Evolutionary conservation across 306 rosid species (phyloP), one percentile per base, ranked within the genome.

Genomic region (Begonia loranthoides): DNA sequence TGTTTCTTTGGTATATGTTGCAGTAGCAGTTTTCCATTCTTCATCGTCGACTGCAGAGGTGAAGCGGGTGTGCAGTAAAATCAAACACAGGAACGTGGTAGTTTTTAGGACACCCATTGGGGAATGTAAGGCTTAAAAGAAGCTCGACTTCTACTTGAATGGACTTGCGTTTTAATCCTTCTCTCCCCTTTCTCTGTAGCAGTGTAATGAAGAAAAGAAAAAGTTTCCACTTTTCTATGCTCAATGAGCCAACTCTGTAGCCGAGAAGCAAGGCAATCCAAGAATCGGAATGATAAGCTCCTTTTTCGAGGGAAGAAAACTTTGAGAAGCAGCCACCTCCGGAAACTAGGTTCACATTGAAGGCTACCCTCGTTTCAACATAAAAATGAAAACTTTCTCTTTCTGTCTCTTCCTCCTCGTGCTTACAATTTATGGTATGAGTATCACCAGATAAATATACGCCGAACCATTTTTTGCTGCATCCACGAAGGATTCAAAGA

Each of bases 21-120:
- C 96, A 60, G 96, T 74, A 41, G 84, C 99, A 62, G 82, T 72
- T 76, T 63, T 82, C 99, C 99, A 90, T 50, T 70, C 80, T 50
- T 51, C 79, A 28, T 75, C 73, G 41, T 62, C 59, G 28, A 50
- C 67, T 58, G 78, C 80, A 59, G 40, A 60, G 34, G 22, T 45
- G 54, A 34, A 60, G 34, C 41, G 24, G 50, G 36, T 55, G 58
- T 52, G 75, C 53, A 78, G 46, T 13, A 82, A 49, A 63, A 80
- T 58, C 69, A 76, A 57, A 80, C 45, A 83, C 57, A 90, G 60
- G 46, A 90, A 14, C 40, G 66, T n/a, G n/a, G n/a, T 51, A 24
- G 74, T 64, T 9, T 70, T 70, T 71, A 86, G 78, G 59, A 51
- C 66, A 70, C 74, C 94, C 99, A 90, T 90, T 36, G 55, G 55